Evolutionary conservation across 345 rosid genomes (phyloP), one percentile per base, ranked within the genome.

Genomic region (Brassica rapa): DNA sequence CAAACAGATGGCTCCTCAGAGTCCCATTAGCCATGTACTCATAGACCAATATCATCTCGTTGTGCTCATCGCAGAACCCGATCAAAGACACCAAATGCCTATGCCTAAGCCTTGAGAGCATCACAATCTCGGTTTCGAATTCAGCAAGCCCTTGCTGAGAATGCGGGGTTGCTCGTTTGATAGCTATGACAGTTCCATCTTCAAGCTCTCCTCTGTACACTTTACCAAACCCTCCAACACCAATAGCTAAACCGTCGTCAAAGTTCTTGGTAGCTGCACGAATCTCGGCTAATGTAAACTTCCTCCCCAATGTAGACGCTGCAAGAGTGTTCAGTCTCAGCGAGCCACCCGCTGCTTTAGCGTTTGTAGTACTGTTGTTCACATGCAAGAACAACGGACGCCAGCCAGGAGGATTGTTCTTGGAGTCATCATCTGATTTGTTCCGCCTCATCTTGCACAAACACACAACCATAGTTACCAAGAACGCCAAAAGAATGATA

Each of bases 21-120:
- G 96, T 90, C 29, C 96, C 96, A 12, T 94, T 92, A 39, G 88
- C 94, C 98, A 94, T 92, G 68, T 86, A 94, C 79, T 94, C 97
- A 43, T 94, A 94, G 61, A 94, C 97, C 88, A 94, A 79, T 74
- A 94, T 94, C 98, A 92, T 91, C 84, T 94, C 98, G 63, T 75
- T 86, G 12, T 91, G 87, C 63, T 94, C 94, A 62, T 94, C 94
- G 6, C 97, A 94, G 85, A 92, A 94, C 14, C 97, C 98, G 62
- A 94, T 86, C 86, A 94, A 61, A 59, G 97, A 92, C 43, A 94
- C 98, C 27, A 92, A 80, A 84, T 94, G 98, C 80, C 90, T 84
- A 76, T 92, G 98, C 81, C 98, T 87, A 53, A 94, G 94, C 75
- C 89, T 85, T 1, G 96, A 94, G 0, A 94, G 92, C 97, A 90